Base-by-base conservation (phyloP, 2,329 filamentous ascomycete genomes). In the Colletotrichum sp. region DNA sequence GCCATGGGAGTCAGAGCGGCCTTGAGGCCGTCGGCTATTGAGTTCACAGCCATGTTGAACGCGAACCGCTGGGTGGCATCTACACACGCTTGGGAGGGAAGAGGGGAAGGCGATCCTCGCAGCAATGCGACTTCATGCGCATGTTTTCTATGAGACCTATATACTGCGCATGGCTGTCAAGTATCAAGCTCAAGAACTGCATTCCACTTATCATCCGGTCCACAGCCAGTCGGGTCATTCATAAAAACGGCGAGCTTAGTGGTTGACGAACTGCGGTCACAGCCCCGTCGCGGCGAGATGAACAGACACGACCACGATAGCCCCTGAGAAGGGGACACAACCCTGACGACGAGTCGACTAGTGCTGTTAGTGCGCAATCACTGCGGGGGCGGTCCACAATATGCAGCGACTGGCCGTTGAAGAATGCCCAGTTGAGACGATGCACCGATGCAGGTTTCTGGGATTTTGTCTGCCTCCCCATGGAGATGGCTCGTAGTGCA, bases 161-260 rank as follows among this genome's bases (percentile, higher is more conserved):
- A 76, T 73, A 73, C 48, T 61, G 66, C 30, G 26, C 58, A 65
- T 21, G 48, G 21, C n/a, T 61, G 28, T 65, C 28, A 36, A 28
- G n/a, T 28, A 15, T 56, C 13, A 24, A 16, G 43, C 21, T 55
- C 9, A 62, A 24, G 30, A 30, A 67, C 56, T 26, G 26, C 30
- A 72, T 72, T 16, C 30, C 32, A 28, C 32, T 21, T 30, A 24
- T 10, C 13, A 15, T 26, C 16, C 32, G 62, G 56, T 15, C 69
- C 73, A 75, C 73, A 65, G n/a, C n/a, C 10, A 30, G 30, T 21
- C 38, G 21, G 38, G 55, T 72, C 69, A 75, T 75, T 66, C 48
- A 72, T 34, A 67, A 72, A 67, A n/a, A 18, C 16, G 30, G 26
- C 10, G 30, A 24, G 56, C 62, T 75, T 21, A 72, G 36, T 75